Percentiles rank a stretch among this genome's conserved stretches.
These are phyloP conservation scores for Termitomyces sp. DNA, from an alignment of 768 basidiomycete genomes.

Conservation along the genomic window DNA sequence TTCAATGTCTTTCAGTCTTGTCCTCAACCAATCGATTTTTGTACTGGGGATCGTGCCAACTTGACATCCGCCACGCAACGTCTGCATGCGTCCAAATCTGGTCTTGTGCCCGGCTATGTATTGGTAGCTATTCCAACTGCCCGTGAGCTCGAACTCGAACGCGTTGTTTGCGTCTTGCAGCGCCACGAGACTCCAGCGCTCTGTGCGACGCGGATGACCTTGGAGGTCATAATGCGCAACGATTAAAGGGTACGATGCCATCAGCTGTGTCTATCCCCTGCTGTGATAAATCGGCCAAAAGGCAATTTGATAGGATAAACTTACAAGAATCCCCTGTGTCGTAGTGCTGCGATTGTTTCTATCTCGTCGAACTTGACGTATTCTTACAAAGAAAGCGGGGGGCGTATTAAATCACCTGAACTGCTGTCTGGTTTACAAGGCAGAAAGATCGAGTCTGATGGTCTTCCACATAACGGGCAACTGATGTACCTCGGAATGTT, in stretches of 20 bases:
- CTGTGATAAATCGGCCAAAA: neutral
- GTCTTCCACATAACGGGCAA: neutral
- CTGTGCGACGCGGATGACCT: conserved; percentile 22
- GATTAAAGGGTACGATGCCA: conserved; percentile 18
- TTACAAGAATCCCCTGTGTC: neutral
- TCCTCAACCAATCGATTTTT: conserved; percentile 18
- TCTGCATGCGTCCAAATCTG: conserved; percentile 10
- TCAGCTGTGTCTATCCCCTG: neutral
- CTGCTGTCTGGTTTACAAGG: neutral
- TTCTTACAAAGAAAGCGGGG: neutral
- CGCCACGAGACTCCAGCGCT: conserved; percentile 23
- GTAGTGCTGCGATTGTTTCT: neutral
- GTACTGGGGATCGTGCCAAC: conserved; percentile 17
- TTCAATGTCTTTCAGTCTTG: conserved; percentile 15
- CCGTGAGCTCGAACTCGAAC: conserved; percentile 19
- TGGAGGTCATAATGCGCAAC: conserved; percentile 21
- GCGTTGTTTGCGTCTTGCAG: conserved; percentile 15
- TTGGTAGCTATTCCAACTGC: conserved; percentile 20
- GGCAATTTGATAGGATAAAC: neutral
- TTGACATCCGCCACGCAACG: conserved; percentile 22
- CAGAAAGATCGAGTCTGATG: neutral
- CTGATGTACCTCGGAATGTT: conserved; percentile 6
- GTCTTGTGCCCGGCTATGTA: conserved; percentile 12
- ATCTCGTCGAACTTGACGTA: neutral
- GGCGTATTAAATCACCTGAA: neutral